These are phyloP conservation scores for Pyrenophora seminiperda DNA, from an alignment of 2,329 filamentous ascomycete species.

Conservation along the genomic window DNA sequence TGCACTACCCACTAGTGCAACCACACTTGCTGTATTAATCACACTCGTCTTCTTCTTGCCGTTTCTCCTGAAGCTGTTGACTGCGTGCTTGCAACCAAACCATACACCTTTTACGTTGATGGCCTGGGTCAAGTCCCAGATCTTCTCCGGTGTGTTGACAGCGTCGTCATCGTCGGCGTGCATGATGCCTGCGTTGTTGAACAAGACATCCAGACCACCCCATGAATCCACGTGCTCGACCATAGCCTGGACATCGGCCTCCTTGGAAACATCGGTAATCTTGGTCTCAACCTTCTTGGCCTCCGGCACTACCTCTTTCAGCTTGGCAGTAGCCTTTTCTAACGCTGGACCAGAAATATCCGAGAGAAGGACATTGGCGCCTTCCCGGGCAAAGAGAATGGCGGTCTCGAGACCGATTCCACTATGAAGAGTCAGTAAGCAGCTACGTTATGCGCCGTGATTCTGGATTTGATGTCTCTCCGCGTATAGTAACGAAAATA, in stretches of 20 bases:
- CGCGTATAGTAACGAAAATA: neutral
- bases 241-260: slow-evolving; percentile 75
- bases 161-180: slow-evolving; percentile 71
- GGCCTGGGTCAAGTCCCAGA: slow-evolving; percentile 91
- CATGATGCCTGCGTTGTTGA: slow-evolving; percentile 99
- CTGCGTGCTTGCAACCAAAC: slow-evolving; percentile 92
- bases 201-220: slow-evolving; percentile 89
- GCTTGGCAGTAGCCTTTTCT: slow-evolving; percentile 74
- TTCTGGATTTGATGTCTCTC: neutral
- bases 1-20: slow-evolving; percentile 83
- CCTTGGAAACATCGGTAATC: slow-evolving; percentile 82
- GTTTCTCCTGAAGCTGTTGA: slow-evolving; percentile 78
- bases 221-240: slow-evolving; percentile 77
- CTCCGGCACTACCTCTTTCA: slow-evolving; percentile 71
- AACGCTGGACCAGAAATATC: slow-evolving; percentile 82
- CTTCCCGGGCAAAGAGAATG: slow-evolving; percentile 88
- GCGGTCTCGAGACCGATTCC: slow-evolving; percentile 92
- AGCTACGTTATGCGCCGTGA: neutral
- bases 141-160: slow-evolving; percentile 80
- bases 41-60: slow-evolving; percentile 79
- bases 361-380: slow-evolving; percentile 81
- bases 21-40: slow-evolving; percentile 91
- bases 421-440: slow-evolving; percentile 53
- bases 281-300: slow-evolving; percentile 64
- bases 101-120: slow-evolving; percentile 99